Evolutionary conservation across 2,329 filamentous ascomycete species (phyloP).

Genomic region (Aureobasidium melanogenum): DNA sequence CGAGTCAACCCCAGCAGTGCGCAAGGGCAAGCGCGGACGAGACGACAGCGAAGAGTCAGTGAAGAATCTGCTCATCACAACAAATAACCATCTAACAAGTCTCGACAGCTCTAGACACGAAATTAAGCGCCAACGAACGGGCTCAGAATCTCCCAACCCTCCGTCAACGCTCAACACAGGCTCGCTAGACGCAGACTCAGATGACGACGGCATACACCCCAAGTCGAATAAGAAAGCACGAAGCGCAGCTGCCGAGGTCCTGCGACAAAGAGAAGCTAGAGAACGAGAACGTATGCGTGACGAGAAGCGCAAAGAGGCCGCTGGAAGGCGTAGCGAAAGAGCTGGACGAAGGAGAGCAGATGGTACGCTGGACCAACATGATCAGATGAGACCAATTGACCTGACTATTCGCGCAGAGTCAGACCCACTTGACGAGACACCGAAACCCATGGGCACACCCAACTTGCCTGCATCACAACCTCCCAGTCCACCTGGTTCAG

Average conservation of each 20-base stretch:
- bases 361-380: slow-evolving; percentile 43
- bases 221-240: slow-evolving; percentile 33
- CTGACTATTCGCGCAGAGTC: slow-evolving; percentile 48
- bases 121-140: slow-evolving; percentile 75
- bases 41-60: slow-evolving; percentile 93
- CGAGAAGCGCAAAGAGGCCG: slow-evolving; percentile 61
- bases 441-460: slow-evolving; percentile 31
- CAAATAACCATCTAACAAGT: background rate
- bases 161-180: slow-evolving; percentile 37
- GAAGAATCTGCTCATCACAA: background rate
- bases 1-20: slow-evolving; percentile 47
- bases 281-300: slow-evolving; percentile 61
- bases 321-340: slow-evolving; percentile 71
- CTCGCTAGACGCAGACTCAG: slow-evolving; percentile 55
- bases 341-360: slow-evolving; percentile 74
- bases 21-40: slow-evolving; percentile 71
- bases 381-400: background rate
- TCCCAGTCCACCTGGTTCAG: slow-evolving; percentile 26
- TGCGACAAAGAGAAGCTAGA: slow-evolving; percentile 55
- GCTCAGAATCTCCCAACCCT: slow-evolving; percentile 62
- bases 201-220: slow-evolving; percentile 40
- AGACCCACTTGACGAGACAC: slow-evolving; percentile 61
- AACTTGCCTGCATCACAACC: slow-evolving; percentile 35
- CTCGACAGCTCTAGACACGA: slow-evolving; percentile 55
- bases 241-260: slow-evolving; percentile 38